These are phyloP conservation scores for Lipomyces kockii DNA, from an alignment of 805 yeast species.

Conservation along the genomic window DNA sequence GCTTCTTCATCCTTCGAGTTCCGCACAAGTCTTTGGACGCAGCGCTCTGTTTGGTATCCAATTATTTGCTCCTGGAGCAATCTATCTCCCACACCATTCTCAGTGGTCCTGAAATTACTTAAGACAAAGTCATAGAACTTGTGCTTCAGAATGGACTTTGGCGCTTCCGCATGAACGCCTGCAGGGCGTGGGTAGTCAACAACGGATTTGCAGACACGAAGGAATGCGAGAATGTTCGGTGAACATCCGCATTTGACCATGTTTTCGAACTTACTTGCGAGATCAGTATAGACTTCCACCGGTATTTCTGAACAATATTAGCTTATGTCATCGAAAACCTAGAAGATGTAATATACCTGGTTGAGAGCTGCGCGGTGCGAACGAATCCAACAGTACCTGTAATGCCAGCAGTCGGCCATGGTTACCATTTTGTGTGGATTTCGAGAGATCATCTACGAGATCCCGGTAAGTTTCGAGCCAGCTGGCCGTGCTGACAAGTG, in stretches of 20 bases:
- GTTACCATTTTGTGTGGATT: slow-evolving; percentile 49
- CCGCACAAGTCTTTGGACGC: not conserved
- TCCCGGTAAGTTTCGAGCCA: slow-evolving; percentile 42
- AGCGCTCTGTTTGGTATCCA: not conserved
- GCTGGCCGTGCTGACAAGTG: slow-evolving; percentile 50
- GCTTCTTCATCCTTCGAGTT: not conserved
- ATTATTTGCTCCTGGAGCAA: slow-evolving; percentile 22
- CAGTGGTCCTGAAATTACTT: not conserved
- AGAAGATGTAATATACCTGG: not conserved
- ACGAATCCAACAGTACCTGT: slow-evolving; percentile 33
- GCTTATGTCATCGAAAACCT: not conserved
- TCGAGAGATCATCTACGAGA: slow-evolving; percentile 40
- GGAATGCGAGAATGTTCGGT: slow-evolving; percentile 18
- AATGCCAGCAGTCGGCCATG: slow-evolving; percentile 68
- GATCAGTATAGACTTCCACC: not conserved
- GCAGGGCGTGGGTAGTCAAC: not conserved
- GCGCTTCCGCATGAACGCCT: not conserved
- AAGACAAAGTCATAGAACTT: not conserved
- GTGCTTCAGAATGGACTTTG: not conserved
- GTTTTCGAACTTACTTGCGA: slow-evolving; percentile 18
- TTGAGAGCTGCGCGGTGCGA: not conserved
- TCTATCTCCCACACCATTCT: slow-evolving; percentile 13
- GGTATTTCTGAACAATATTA: not conserved
- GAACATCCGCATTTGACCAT: slow-evolving; percentile 10
- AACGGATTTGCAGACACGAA: slow-evolving; percentile 17